Evolutionary conservation across 192 early-diverging fungal genomes (phyloP).

Genomic region (Linnemannia exigua): DNA sequence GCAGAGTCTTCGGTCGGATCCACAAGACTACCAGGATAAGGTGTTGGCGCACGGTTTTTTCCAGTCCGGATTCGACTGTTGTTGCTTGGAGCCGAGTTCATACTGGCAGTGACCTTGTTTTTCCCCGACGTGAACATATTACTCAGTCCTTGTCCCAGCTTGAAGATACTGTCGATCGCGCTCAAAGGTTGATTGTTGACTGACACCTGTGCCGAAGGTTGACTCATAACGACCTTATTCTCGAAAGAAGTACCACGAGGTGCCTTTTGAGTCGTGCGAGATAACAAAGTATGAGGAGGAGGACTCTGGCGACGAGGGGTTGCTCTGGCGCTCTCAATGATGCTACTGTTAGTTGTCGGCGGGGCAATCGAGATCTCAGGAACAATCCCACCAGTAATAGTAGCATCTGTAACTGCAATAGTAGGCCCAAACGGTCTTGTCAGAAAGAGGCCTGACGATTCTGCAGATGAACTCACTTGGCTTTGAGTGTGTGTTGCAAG

Average conservation of each 20-base stretch:
- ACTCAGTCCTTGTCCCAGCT: constrained; percentile 15
- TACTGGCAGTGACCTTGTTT: background rate
- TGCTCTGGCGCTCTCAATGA: background rate
- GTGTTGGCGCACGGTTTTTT: constrained; percentile 27
- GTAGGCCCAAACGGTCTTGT: background rate
- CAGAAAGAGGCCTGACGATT: background rate
- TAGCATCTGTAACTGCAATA: background rate
- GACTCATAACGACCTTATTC: background rate
- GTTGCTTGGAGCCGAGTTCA: background rate
- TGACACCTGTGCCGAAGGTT: background rate
- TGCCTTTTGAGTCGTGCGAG: background rate
- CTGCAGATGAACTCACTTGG: background rate
- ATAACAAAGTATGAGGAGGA: background rate
- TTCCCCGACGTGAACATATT: background rate
- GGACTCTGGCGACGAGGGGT: background rate
- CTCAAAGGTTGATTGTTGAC: background rate
- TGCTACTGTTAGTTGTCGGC: constrained; percentile 4
- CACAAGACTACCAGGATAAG: constrained; percentile 19
- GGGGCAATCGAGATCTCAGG: constrained; percentile 28
- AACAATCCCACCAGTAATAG: background rate
- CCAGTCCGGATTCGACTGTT: background rate
- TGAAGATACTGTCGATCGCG: constrained; percentile 30
- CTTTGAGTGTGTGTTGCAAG: background rate
- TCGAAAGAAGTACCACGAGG: background rate
- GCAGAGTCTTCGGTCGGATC: background rate